phyloP scores from a whole-genome alignment of 148 eudicot species.

The Cornus controversa region DNA sequence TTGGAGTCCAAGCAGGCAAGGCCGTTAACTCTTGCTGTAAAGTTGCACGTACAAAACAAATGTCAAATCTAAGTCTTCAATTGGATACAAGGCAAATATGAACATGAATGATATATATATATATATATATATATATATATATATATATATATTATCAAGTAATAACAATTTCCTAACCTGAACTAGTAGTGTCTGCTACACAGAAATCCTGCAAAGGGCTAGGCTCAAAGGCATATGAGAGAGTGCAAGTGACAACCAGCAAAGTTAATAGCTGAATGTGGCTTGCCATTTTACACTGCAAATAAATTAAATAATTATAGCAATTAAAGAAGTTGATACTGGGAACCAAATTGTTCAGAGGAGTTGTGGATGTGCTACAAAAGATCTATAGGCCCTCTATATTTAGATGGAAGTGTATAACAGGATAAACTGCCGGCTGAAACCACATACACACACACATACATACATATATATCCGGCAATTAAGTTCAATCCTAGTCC shows the following conservation, averaged over 20 bases:
- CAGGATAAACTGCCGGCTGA: neutral
- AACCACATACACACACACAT: too few relatives aligned
- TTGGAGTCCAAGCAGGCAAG: slow-evolving; percentile 13
- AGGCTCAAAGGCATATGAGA: neutral
- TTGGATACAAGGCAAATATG: too few relatives aligned
- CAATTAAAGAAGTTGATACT: neutral
- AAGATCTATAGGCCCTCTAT: neutral
- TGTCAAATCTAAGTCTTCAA: too few relatives aligned
- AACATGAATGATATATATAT: too few relatives aligned
- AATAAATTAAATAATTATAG: too few relatives aligned
- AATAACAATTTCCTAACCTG: neutral
- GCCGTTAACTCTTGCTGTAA: slow-evolving; percentile 11
- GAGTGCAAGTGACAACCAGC: neutral
- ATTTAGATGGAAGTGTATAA: neutral
- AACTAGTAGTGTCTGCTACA: neutral
- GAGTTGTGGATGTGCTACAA: neutral
- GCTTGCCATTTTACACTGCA: neutral
- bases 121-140: too few relatives aligned
- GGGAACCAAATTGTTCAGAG: too few relatives aligned
- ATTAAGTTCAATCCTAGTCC: too few relatives aligned
- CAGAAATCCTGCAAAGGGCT: neutral
- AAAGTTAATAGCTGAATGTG: neutral
- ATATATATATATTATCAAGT: too few relatives aligned
- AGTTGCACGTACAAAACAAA: too few relatives aligned
- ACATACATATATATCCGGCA: too few relatives aligned